Evolutionary conservation across 345 rosid genomes (phyloP).

Genomic region (Odontarrhena argentea): DNA sequence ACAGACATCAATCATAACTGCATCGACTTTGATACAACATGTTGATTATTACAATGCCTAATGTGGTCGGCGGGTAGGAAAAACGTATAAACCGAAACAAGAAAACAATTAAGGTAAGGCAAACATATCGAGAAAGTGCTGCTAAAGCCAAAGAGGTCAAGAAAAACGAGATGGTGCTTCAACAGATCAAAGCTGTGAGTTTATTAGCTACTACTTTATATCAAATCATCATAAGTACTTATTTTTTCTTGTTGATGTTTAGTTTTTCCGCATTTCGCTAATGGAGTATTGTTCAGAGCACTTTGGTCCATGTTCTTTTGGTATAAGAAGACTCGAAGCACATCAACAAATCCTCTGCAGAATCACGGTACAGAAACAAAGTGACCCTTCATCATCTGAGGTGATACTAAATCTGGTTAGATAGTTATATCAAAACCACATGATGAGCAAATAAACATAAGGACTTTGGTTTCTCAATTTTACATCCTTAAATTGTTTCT

Average conservation of each 20-base stretch:
- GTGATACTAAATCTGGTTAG: constrained; percentile 1
- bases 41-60: background rate
- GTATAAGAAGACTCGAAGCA: constrained; percentile 54
- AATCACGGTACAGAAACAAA: constrained; percentile 18
- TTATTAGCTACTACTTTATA: background rate
- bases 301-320: constrained; percentile 62
- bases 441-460: no score
- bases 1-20: constrained; percentile 11
- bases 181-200: constrained; percentile 93
- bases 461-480: background rate
- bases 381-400: constrained; percentile 14
- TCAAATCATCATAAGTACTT: background rate
- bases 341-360: constrained; percentile 32
- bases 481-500: background rate
- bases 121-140: constrained; percentile 49
- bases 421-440: background rate
- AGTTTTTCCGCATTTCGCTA: constrained; percentile 77
- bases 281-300: constrained; percentile 70
- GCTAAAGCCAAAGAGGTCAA: constrained; percentile 81
- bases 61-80: background rate
- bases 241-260: constrained; percentile 69
- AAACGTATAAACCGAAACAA: no score
- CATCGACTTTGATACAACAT: constrained; percentile 2
- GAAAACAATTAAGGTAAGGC: no score
- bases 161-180: constrained; percentile 65